Conservation (phyloP, 164 flowering plant genomes). For the Piper betle region DNA sequence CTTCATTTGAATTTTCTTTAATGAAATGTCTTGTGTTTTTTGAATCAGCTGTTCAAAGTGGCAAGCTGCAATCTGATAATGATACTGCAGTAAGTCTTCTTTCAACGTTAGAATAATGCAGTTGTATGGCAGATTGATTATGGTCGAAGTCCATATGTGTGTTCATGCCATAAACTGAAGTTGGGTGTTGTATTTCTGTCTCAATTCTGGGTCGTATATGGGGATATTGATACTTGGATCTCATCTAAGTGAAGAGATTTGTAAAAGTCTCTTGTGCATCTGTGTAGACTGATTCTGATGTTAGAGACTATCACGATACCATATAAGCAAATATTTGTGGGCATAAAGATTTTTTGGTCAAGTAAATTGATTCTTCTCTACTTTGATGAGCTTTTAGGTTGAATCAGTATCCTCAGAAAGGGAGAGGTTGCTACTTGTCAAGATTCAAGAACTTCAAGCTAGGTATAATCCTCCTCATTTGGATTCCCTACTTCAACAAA, state of each 20-base stretch:
- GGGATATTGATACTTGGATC: no score
- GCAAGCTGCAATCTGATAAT: slow-evolving; percentile 60
- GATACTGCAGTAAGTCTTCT: slow-evolving; percentile 47
- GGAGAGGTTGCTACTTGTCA: slow-evolving; percentile 45
- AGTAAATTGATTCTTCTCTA: neutral
- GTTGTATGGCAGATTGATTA: no score
- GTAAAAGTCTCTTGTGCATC: no score
- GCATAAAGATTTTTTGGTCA: neutral
- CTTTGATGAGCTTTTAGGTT: slow-evolving; percentile 25
- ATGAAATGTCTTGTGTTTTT: slow-evolving; percentile 3
- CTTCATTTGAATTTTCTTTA: slow-evolving; percentile 1
- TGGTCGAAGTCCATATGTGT: no score
- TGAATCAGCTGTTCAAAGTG: slow-evolving; percentile 56
- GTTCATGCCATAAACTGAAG: no score
- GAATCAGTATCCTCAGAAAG: slow-evolving; percentile 56
- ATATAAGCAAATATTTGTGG: no score
- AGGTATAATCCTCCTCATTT: slow-evolving; percentile 31
- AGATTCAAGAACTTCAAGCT: slow-evolving; percentile 57
- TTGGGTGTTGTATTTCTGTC: no score
- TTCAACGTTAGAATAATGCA: neutral
- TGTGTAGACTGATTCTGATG: no score
- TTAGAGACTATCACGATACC: no score
- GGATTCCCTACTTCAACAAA: neutral
- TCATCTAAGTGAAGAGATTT: no score
- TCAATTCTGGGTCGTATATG: no score